phyloP scores from a whole-genome alignment of 1,284 basidiomycete genomes.

The Chalciporus sp. region DNA sequence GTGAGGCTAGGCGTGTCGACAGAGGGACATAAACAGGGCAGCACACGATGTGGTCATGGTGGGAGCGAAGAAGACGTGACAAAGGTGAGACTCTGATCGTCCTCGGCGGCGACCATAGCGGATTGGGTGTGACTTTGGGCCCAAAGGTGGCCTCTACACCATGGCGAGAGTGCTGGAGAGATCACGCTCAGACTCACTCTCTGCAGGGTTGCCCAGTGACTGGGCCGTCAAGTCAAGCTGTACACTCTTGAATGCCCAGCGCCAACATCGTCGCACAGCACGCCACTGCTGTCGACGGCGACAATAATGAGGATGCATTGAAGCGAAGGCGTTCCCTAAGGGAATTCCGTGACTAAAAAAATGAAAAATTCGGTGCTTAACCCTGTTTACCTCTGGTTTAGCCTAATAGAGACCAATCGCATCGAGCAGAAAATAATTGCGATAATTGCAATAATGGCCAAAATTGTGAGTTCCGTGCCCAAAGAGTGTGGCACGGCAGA shows the following conservation, averaged over 20 bases:
- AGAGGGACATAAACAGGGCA: slow-evolving; percentile 9
- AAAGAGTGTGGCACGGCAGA: slow-evolving; percentile 37
- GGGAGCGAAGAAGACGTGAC: slow-evolving; percentile 17
- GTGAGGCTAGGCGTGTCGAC: slow-evolving; percentile 16
- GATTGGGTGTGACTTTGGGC: slow-evolving; percentile 12
- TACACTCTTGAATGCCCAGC: neutral
- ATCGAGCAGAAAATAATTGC: slow-evolving; percentile 4
- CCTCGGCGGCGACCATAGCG: slow-evolving; percentile 7
- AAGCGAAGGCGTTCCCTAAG: neutral
- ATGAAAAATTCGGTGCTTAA: neutral
- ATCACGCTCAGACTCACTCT: slow-evolving; percentile 5
- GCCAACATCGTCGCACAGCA: neutral
- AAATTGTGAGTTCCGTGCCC: slow-evolving; percentile 30
- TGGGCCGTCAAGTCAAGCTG: neutral
- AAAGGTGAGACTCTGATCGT: slow-evolving; percentile 14
- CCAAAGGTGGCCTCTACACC: slow-evolving; percentile 1
- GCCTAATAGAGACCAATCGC: neutral
- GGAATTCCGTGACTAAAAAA: slow-evolving; percentile 8
- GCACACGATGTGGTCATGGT: slow-evolving; percentile 14
- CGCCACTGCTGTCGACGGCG: neutral
- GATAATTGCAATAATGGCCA: slow-evolving; percentile 14
- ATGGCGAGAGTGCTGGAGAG: neutral
- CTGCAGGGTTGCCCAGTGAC: too few relatives aligned
- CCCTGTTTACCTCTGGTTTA: neutral
- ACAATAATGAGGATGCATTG: neutral